Base-by-base conservation (phyloP, 495 filamentous ascomycete species). In the Aspergillus indologenus region DNA sequence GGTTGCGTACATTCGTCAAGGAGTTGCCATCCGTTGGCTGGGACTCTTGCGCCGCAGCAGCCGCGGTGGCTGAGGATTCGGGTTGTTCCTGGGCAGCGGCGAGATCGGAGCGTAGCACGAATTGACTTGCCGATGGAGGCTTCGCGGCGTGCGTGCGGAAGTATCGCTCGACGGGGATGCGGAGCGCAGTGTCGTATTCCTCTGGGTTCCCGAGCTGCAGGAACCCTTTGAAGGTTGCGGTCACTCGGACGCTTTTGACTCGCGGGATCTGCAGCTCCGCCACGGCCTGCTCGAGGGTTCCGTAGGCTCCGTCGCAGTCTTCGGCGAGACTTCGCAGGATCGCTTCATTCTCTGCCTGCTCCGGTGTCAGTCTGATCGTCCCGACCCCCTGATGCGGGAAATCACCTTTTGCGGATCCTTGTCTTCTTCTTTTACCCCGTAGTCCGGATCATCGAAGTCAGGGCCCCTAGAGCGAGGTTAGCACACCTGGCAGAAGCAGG, bases 381-480 rank as follows among this genome's bases (percentile, higher is more conserved):
- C n/a, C 44, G 7, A 31, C 20, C 11, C 23, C n/a, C 17, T 8
- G 26, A 9, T 29, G 9, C 26, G 3, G 9, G 26, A 29, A 44
- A 8, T 0, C 62, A 86, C 83, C 80, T 97, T 97, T 56, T 68
- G 59, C 3, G 64, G 57, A 51, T 83, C 77, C 71, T 99, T 99
- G 63, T 89, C 85, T 71, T 99, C 93, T 76, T 99, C 93, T 70
- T 93, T 95, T 65, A 90, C 88, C 24, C 92, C 92, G 65, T 85
- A 96, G 29, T 96, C 92, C 4, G 85, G 67, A 74, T 97, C 95
- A 63, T 99, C 92, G 69, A 98, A 98, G 72, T 99, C 94, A 23
- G 92, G 82, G 7, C 94, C 94, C 53, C 91, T 96, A n/a, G 60
- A n/a, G 24, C 14, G 46, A 46, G n/a, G 54, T 80, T 68, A 81